Percentiles rank a stretch among this genome's conserved stretches.
phyloP scores from a whole-genome alignment of 441 rosid species.

The Pelargonium exstipulatum region DNA sequence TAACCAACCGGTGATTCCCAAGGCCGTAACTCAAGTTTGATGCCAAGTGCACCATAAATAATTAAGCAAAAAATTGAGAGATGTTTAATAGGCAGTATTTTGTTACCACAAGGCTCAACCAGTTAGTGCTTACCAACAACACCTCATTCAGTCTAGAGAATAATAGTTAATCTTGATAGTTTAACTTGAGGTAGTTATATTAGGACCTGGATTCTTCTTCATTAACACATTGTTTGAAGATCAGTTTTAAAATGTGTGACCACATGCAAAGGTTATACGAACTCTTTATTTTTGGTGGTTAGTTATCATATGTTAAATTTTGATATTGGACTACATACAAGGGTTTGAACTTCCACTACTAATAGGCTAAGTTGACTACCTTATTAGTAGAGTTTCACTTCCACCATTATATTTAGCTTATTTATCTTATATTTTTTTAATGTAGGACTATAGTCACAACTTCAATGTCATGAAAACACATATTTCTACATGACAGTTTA shows the following conservation, averaged over 20 bases:
- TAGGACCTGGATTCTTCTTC: neutral
- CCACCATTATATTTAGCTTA: too few species aligned
- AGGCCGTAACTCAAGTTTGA: neutral
- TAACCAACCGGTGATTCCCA: constrained; percentile 7
- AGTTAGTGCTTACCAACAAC: neutral
- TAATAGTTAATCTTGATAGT: neutral
- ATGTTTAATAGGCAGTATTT: too few species aligned
- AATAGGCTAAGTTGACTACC: too few species aligned
- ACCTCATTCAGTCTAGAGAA: neutral
- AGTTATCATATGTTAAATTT: neutral
- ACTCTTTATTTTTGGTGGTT: neutral
- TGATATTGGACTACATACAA: too few species aligned
- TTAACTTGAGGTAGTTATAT: too few species aligned
- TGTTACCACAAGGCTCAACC: neutral
- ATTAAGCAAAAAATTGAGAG: too few species aligned
- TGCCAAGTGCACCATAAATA: too few species aligned
- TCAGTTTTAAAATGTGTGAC: neutral
- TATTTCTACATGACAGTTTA: neutral
- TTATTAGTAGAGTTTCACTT: too few species aligned
- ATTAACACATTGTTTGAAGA: neutral
- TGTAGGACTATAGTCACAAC: too few species aligned
- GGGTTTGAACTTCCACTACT: too few species aligned
- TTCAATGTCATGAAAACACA: neutral
- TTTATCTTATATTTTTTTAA: too few species aligned
- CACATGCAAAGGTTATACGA: neutral